Conservation (phyloP, 2,329 filamentous ascomycete genomes). For the Paraconiothyrium sp. region DNA sequence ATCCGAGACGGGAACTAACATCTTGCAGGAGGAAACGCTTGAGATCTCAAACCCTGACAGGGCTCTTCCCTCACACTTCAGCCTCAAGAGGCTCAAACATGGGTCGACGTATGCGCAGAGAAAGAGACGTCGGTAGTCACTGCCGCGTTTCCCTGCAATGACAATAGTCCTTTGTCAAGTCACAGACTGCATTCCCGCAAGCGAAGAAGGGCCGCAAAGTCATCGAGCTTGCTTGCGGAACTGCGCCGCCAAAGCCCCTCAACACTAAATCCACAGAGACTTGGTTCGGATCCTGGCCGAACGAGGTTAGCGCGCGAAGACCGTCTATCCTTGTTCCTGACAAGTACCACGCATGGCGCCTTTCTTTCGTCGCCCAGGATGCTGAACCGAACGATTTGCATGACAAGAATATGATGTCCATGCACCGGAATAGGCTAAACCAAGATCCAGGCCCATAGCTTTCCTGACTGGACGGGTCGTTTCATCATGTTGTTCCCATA, state of each 20-base stretch:
- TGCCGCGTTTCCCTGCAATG: background rate
- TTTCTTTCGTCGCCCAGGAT: constrained; percentile 32
- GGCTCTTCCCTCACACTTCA: background rate
- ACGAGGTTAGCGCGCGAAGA: constrained; percentile 15
- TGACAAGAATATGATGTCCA: constrained; percentile 19
- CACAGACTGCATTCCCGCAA: background rate
- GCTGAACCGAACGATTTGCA: constrained; percentile 36
- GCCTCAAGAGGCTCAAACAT: background rate
- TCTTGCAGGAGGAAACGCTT: constrained; percentile 37
- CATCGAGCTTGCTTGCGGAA: constrained; percentile 18
- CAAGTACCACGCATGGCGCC: constrained; percentile 5
- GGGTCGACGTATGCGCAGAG: background rate
- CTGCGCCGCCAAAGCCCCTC: constrained; percentile 18
- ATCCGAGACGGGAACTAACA: constrained; percentile 46
- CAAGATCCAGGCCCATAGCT: constrained; percentile 8
- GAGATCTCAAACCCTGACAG: constrained; percentile 1
- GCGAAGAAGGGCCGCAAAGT: constrained; percentile 11
- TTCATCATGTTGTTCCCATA: constrained; percentile 45
- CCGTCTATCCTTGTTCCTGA: constrained; percentile 21
- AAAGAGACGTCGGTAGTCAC: background rate
- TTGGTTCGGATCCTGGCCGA: constrained; percentile 15
- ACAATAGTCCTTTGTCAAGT: background rate
- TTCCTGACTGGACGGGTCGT: constrained; percentile 33
- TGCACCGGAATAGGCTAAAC: constrained; percentile 8
- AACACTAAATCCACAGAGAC: constrained; percentile 14